Evolutionary conservation across 2,329 filamentous ascomycete species (phyloP), one percentile per base, ranked within the genome.

Genomic region (Aspergillus proliferans): DNA sequence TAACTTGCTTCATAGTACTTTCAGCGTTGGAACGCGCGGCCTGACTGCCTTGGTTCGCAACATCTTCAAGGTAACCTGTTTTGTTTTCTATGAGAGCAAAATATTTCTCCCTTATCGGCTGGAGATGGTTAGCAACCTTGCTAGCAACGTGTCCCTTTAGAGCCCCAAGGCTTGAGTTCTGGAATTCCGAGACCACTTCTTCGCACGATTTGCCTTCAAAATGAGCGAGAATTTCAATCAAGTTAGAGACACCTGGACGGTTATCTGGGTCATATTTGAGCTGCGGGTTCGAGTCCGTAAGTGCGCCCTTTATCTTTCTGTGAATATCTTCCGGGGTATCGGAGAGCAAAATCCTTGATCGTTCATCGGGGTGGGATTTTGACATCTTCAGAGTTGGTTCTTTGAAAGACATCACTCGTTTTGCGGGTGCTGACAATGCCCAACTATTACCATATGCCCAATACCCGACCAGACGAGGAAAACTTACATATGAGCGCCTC

Each of bases 341-440:
- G 2, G 86, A 95, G 52, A 98, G 82, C 10, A 93, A 73, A 58
- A 98, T 94, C 15, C 89, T 81, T 6, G 89, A 94, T 45, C 79
- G 80, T 2, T 80, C 76, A 57, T 87, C 81, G 0, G 77, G 64
- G 59, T 89, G 79, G 0, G 90, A 95, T 70, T 98, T 98, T 48
- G 90, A 95, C 93, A 98, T 98, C 67, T 98, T 98, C 46, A 81
- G 76, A 0, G 68, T 72, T 0, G 93, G 92, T 9, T 88, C 75
- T 46, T 81, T 83, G 19, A 98, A 80, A 15, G 90, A 95, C 91
- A 96, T 97, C 53, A 98, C 80, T 52, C 92, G 83, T 60, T 86
- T 88, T 2, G 87, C 82, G 4, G 87, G 84, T n/a, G 85, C 85
- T 88, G 34, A 15, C 14, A 10, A 5, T 18, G 34, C 53, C 44